Percentiles rank a stretch among this genome's conserved stretches.
phyloP scores from a whole-genome alignment of 2,329 filamentous ascomycete species.

The Amphichorda felina region DNA sequence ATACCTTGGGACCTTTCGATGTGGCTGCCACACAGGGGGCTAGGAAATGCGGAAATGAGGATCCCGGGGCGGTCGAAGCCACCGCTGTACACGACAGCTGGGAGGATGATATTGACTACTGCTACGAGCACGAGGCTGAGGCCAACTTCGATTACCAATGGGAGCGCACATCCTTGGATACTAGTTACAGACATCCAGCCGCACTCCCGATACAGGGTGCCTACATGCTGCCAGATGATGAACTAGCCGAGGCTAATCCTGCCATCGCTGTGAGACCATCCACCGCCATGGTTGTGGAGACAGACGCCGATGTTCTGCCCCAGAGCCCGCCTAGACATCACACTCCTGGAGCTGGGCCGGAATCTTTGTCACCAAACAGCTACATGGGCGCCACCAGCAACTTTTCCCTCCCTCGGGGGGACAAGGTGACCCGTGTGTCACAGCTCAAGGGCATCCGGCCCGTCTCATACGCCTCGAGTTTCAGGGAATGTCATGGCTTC shows the following conservation, averaged over 20 bases:
- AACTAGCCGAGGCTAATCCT: constrained; percentile 10
- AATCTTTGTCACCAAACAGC: background rate
- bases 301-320: constrained; percentile 25
- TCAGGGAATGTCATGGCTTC: constrained; percentile 48
- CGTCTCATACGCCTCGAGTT: constrained; percentile 38
- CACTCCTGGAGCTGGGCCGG: background rate
- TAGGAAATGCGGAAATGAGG: constrained; percentile 7
- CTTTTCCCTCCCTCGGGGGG: constrained; percentile 36
- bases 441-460: constrained; percentile 22
- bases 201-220: constrained; percentile 3
- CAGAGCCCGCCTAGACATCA: constrained; percentile 26
- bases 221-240: constrained; percentile 12
- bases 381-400: constrained; percentile 29
- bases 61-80: constrained; percentile 14
- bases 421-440: constrained; percentile 14
- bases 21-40: constrained; percentile 22
- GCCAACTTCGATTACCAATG: constrained; percentile 56
- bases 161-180: constrained; percentile 45
- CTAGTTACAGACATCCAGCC: constrained; percentile 8
- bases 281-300: background rate
- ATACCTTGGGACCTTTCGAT: constrained; percentile 36
- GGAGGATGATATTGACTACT: constrained; percentile 62
- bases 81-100: constrained; percentile 35
- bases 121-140: constrained; percentile 57
- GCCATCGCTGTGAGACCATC: constrained; percentile 10